These are phyloP conservation scores for Olyra latifolia DNA, from an alignment of 176 grass and related monocot genomes.

Conservation along the genomic window DNA sequence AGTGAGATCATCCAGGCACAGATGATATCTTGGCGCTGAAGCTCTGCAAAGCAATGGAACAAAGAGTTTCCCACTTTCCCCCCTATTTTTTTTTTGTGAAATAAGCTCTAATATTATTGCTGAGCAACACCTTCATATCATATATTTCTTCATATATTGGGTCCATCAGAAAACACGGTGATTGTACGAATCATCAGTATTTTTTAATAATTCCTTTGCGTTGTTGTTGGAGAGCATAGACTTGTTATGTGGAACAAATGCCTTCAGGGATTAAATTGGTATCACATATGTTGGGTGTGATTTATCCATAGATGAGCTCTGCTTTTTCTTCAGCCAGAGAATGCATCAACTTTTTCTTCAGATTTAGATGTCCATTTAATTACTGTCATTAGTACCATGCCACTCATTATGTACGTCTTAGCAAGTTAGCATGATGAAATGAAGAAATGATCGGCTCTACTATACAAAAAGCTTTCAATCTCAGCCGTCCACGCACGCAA, in stretches of 20 bases:
- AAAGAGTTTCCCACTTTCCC: neutral
- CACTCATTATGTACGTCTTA: too few relatives aligned
- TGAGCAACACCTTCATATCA: neutral
- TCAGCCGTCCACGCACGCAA: too few relatives aligned
- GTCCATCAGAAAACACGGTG: neutral
- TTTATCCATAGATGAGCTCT: neutral
- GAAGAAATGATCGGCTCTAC: too few relatives aligned
- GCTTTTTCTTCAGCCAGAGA: too few relatives aligned
- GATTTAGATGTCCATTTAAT: too few relatives aligned
- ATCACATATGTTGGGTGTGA: neutral
- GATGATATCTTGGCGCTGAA: neutral
- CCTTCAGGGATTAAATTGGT: neutral
- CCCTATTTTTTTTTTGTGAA: constrained; percentile 1
- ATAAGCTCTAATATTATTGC: constrained; percentile 43
- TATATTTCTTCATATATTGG: neutral
- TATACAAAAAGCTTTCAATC: too few relatives aligned
- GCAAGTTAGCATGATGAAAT: too few relatives aligned
- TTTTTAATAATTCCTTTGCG: neutral
- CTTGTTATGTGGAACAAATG: neutral
- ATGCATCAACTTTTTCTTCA: too few relatives aligned
- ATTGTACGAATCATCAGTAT: neutral
- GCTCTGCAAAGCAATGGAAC: neutral
- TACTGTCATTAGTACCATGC: too few relatives aligned
- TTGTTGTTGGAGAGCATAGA: too few relatives aligned
- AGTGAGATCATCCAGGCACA: constrained; percentile 25